Base-by-base conservation (phyloP, 768 basidiomycete genomes). In the Coprinopsis cinerea region DNA sequence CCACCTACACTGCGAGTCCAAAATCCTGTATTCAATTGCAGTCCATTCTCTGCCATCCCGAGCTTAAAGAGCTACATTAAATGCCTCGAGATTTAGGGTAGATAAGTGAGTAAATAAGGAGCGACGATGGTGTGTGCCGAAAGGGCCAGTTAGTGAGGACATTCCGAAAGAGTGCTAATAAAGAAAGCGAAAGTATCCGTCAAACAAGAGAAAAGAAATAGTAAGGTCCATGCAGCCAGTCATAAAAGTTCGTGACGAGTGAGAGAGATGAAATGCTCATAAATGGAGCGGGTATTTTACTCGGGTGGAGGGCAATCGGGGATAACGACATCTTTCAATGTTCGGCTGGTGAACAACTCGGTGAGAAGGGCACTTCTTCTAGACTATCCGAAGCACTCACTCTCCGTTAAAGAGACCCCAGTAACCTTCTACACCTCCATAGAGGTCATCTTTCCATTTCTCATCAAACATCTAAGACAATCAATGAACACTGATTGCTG, bases 381-480 rank as follows among this genome's bases (percentile, higher is more conserved):
- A 37, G 30, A 24, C 24, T 14, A 3, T 24, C n/a, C 6, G n/a
- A 34, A 4, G 53, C 3, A 66, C 72, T 55, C 53, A 76, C 74
- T 75, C 64, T 53, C 66, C 64, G 49, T 68, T 68, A 55, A 76
- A 75, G 23, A 76, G 56, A 56, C 74, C 74, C 74, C 74, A 76
- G 62, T 70, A 69, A n/a, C 73, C 72, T 66, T 75, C 92, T 37
- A 94, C 91, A 53, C 91, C 92, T 56, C 91, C 91, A 58, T 75
- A 94, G 55, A 72, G 59, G 1, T 53, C 55, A 58, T 78, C 77
- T 77, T 84, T 91, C 91, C 89, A 93, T 46, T 74, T 64, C 64
- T 92, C 88, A 58, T 94, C 91, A 55, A 82, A 80, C 63, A 73
- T 82, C 78, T 88, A 25, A 25, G 5, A 34, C 30, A n/a, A 52